These are phyloP conservation scores for Metarhizium album DNA, from an alignment of 2,329 filamentous ascomycete genomes.

Conservation along the genomic window DNA sequence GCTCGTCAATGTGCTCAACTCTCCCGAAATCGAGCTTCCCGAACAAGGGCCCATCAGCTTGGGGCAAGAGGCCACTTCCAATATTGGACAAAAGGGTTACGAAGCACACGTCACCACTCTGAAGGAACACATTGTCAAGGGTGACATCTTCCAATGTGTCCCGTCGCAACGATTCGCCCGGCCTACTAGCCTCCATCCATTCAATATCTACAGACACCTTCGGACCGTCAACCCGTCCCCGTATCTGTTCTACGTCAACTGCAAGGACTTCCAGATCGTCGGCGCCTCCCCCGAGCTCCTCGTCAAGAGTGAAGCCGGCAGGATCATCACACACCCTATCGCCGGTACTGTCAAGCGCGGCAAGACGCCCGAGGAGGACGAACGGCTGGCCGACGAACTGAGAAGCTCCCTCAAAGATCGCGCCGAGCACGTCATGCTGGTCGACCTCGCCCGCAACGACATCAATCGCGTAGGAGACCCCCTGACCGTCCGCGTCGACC, in stretches of 20 bases:
- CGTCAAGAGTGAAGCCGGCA: constrained; percentile 77
- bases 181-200: constrained; percentile 84
- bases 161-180: constrained; percentile 88
- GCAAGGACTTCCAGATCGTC: constrained; percentile 85
- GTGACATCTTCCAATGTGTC: constrained; percentile 96
- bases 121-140: constrained; percentile 82
- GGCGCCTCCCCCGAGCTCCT: constrained; percentile 91
- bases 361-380: constrained; percentile 70
- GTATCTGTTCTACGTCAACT: constrained; percentile 94
- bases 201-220: constrained; percentile 94
- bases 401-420: constrained; percentile 78
- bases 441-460: constrained; percentile 92
- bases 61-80: constrained; percentile 75
- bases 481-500: constrained; percentile 77
- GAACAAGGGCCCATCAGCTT: constrained; percentile 61
- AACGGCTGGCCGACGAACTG: constrained; percentile 65
- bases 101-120: constrained; percentile 76
- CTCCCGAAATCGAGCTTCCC: constrained; percentile 67
- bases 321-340: constrained; percentile 93
- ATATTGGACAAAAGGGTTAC: constrained; percentile 82
- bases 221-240: constrained; percentile 96
- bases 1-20: constrained; percentile 61
- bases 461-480: constrained; percentile 94
- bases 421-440: constrained; percentile 94
- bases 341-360: constrained; percentile 90